phyloP scores from a whole-genome alignment of 225 moss, liverwort and hornwort genomes.

The Polytrichum commune region DNA sequence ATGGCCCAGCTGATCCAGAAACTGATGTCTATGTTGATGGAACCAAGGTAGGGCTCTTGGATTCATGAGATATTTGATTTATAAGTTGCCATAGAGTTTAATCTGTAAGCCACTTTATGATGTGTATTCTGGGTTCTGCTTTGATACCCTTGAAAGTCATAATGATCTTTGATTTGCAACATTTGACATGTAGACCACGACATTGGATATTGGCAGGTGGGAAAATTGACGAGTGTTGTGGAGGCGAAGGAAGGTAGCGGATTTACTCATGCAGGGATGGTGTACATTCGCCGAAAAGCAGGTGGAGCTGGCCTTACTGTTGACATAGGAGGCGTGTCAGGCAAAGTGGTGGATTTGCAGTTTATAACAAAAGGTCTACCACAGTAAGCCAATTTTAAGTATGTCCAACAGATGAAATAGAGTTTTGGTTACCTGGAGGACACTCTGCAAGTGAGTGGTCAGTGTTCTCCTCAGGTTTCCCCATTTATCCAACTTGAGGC shows the following conservation, averaged over 20 bases:
- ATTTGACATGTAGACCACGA: not conserved
- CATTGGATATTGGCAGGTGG: conserved; percentile 54
- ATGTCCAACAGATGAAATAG: no score
- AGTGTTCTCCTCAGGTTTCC: no score
- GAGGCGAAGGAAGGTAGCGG: conserved; percentile 56
- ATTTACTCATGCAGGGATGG: conserved; percentile 59
- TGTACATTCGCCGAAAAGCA: conserved; percentile 76
- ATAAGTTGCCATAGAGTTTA: no score
- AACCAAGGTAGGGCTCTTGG: conserved; percentile 48
- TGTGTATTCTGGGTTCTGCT: not conserved
- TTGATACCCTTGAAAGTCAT: no score
- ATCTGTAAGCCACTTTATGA: not conserved
- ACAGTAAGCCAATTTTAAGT: conserved; percentile 1
- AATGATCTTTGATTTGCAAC: no score
- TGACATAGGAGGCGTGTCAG: conserved; percentile 61
- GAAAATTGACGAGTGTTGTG: conserved; percentile 82
- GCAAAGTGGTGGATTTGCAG: conserved; percentile 64
- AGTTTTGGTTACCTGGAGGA: no score
- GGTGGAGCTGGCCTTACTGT: conserved; percentile 73
- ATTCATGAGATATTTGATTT: no score
- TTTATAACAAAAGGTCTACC: conserved; percentile 68
- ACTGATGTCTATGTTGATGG: conserved; percentile 52
- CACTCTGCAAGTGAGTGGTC: no score
- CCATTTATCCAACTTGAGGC: no score
- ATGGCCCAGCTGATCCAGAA: conserved; percentile 62